Evolutionary conservation across 2,329 filamentous ascomycete species (phyloP).

Genomic region (Arthrobotrys musiformis): DNA sequence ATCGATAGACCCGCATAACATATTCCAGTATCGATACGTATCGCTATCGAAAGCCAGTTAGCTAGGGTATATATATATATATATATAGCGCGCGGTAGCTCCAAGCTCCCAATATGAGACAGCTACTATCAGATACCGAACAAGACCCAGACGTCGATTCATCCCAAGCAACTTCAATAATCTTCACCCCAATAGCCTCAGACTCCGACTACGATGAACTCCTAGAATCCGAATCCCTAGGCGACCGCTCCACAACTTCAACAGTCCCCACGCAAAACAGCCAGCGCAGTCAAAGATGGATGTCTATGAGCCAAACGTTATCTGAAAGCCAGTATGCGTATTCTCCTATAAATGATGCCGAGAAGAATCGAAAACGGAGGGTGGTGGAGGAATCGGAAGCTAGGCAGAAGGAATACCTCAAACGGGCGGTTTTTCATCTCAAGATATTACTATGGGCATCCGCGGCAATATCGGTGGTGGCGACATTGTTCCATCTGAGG

Average conservation of each 20-base stretch:
- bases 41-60: too few relatives aligned
- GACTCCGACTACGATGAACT: slow-evolving; percentile 51
- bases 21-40: too few relatives aligned
- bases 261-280: slow-evolving; percentile 33
- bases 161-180: slow-evolving; percentile 12
- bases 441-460: slow-evolving; percentile 16
- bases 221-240: slow-evolving; percentile 45
- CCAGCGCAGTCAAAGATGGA: slow-evolving; percentile 15
- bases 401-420: not conserved
- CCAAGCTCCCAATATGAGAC: slow-evolving; percentile 6
- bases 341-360: too few relatives aligned
- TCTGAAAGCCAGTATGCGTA: not conserved
- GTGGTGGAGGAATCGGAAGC: not conserved
- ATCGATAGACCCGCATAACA: too few relatives aligned
- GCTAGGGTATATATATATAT: too few relatives aligned
- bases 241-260: slow-evolving; percentile 48
- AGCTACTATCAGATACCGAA: slow-evolving; percentile 30
- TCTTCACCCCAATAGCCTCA: slow-evolving; percentile 32
- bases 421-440: not conserved
- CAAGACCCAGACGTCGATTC: slow-evolving; percentile 3
- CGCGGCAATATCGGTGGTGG: not conserved
- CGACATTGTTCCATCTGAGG: not conserved
- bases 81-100: too few relatives aligned
- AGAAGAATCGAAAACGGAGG: not conserved
- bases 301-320: not conserved